Percentiles rank a stretch among this genome's conserved stretches.
phyloP scores from a whole-genome alignment of 768 basidiomycete species.

The Calocybe cyanea region DNA sequence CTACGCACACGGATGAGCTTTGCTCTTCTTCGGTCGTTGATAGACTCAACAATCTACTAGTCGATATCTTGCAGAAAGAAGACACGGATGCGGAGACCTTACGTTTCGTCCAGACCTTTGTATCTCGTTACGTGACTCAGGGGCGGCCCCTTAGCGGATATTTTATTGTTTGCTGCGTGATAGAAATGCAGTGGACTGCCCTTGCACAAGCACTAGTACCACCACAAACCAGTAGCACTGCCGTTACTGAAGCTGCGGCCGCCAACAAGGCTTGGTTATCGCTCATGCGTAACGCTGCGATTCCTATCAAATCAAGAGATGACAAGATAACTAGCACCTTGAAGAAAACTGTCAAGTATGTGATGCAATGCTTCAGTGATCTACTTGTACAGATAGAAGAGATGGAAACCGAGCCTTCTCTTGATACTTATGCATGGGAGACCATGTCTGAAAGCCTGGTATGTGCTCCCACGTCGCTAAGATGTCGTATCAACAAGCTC shows the following conservation, averaged over 20 bases:
- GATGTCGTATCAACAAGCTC: not conserved
- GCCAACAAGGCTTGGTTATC: conserved; percentile 80
- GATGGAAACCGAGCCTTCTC: conserved; percentile 72
- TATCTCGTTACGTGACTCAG: conserved; percentile 69
- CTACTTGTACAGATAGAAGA: conserved; percentile 77
- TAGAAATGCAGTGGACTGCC: conserved; percentile 83
- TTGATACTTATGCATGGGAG: conserved; percentile 91
- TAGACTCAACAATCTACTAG: conserved; percentile 63
- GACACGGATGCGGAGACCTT: conserved; percentile 45
- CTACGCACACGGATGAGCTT: conserved; percentile 51
- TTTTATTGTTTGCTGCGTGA: conserved; percentile 85
- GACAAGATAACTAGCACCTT: conserved; percentile 37
- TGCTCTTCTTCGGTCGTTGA: conserved; percentile 67
- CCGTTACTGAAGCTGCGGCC: conserved; percentile 67
- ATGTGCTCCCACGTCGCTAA: conserved; percentile 18
- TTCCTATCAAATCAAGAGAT: conserved; percentile 35
- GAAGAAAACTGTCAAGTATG: conserved; percentile 48
- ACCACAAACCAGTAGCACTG: conserved; percentile 21
- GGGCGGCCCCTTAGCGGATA: conserved; percentile 83
- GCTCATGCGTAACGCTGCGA: conserved; percentile 52
- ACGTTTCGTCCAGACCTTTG: conserved; percentile 62
- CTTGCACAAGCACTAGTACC: conserved; percentile 65
- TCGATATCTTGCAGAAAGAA: conserved; percentile 59
- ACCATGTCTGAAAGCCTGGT: conserved; percentile 90
- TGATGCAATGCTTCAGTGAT: conserved; percentile 75